Evolutionary conservation across 805 yeast species (phyloP).

Genomic region (Starmerella geochares): DNA sequence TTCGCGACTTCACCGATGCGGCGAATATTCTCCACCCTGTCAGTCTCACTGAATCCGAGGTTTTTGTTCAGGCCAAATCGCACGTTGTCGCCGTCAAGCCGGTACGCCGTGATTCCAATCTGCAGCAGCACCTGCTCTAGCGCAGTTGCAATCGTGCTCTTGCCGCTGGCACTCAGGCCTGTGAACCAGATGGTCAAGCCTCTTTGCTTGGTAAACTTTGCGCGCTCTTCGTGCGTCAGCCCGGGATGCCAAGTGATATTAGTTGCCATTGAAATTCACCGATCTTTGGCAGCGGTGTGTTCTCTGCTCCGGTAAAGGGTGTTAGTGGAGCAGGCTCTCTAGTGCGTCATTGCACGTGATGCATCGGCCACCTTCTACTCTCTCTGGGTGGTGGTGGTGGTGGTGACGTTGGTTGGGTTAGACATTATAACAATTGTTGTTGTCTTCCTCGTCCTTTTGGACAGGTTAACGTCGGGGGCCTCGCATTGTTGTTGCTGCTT

Average conservation of each 20-base stretch:
- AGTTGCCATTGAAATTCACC: slow-evolving; percentile 58
- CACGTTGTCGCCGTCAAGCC: slow-evolving; percentile 86
- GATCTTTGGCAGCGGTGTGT: too few relatives aligned
- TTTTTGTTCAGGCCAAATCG: slow-evolving; percentile 93
- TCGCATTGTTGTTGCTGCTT: too few relatives aligned
- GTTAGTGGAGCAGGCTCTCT: too few relatives aligned
- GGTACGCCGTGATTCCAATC: slow-evolving; percentile 61
- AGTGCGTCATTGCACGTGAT: neutral
- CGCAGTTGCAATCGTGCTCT: slow-evolving; percentile 90
- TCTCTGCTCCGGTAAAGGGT: too few relatives aligned
- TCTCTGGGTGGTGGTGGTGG: too few relatives aligned
- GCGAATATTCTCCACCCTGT: slow-evolving; percentile 89
- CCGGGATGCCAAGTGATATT: slow-evolving; percentile 96
- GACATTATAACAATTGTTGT: too few relatives aligned
- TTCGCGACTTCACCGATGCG: slow-evolving; percentile 91
- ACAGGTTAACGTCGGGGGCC: too few relatives aligned
- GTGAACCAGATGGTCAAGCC: slow-evolving; percentile 94
- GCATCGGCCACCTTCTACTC: too few relatives aligned
- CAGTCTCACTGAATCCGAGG: slow-evolving; percentile 82
- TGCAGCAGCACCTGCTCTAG: slow-evolving; percentile 71
- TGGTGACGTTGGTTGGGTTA: too few relatives aligned
- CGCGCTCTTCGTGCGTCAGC: slow-evolving; percentile 73
- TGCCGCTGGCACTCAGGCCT: slow-evolving; percentile 91
- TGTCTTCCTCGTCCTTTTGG: too few relatives aligned
- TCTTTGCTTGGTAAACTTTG: slow-evolving; percentile 56